Conservation (phyloP, 2,329 filamentous ascomycete genomes). For the Alternaria consortialis region DNA sequence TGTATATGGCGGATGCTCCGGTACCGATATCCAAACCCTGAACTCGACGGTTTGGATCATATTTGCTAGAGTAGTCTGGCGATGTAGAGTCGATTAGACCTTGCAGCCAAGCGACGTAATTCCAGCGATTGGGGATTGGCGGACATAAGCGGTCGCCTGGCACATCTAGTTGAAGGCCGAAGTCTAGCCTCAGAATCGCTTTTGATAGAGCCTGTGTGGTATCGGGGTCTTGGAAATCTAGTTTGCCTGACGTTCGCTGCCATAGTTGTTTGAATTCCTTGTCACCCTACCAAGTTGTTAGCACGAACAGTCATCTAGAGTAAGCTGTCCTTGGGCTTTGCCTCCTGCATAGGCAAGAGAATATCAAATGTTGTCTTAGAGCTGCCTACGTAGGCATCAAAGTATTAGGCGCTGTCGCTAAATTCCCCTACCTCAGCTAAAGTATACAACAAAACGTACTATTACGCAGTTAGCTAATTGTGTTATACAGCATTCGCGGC, state of each 20-base stretch:
- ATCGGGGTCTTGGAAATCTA: constrained; percentile 82
- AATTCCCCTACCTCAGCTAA: too few relatives aligned
- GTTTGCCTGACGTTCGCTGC: constrained; percentile 60
- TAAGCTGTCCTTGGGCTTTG: too few relatives aligned
- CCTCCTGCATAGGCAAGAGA: too few relatives aligned
- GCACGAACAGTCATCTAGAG: too few relatives aligned
- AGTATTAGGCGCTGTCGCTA: too few relatives aligned
- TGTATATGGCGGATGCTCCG: constrained; percentile 91
- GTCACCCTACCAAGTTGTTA: constrained; percentile 44
- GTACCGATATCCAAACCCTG: constrained; percentile 86
- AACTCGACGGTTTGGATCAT: constrained; percentile 61
- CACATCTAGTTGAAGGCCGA: constrained; percentile 74
- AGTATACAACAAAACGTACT: too few relatives aligned
- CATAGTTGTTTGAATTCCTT: constrained; percentile 66
- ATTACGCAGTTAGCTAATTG: too few relatives aligned
- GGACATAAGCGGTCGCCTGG: constrained; percentile 85
- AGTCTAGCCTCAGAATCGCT: constrained; percentile 78
- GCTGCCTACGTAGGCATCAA: too few relatives aligned
- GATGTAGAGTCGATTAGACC: constrained; percentile 76
- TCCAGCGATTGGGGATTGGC: constrained; percentile 77
- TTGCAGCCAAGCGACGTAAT: constrained; percentile 92
- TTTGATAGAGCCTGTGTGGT: constrained; percentile 81
- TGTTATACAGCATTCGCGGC: too few relatives aligned
- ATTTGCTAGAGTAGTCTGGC: constrained; percentile 58
- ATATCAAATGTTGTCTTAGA: too few relatives aligned